Conservation (phyloP, 129 eudicot species). For the Helianthus annuus region DNA sequence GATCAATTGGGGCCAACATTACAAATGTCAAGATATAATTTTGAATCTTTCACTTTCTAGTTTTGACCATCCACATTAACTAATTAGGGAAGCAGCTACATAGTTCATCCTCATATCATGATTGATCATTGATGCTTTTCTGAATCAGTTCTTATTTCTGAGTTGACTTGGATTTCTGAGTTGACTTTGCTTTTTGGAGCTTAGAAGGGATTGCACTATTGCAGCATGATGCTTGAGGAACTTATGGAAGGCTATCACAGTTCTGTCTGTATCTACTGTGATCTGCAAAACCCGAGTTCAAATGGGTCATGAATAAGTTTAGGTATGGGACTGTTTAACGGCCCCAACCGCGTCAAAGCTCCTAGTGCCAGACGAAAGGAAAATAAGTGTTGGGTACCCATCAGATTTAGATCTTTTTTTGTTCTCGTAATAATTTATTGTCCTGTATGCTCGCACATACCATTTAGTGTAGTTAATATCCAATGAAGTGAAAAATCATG, state of each 20-base stretch:
- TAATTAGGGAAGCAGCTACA: constrained; percentile 18
- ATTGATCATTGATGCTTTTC: constrained; percentile 35
- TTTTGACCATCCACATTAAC: constrained; percentile 15
- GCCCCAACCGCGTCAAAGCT: constrained; percentile 69
- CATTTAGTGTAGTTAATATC: neutral
- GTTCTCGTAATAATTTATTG: too few species aligned
- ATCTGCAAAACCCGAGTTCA: constrained; percentile 39
- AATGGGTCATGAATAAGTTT: neutral
- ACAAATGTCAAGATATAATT: neutral
- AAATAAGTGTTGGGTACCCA: constrained; percentile 82
- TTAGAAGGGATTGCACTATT: constrained; percentile 52
- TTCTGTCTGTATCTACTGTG: too few species aligned
- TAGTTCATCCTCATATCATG: constrained; percentile 51
- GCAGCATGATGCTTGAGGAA: constrained; percentile 71
- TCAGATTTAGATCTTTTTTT: constrained; percentile 24
- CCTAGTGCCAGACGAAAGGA: constrained; percentile 90
- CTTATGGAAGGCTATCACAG: constrained; percentile 60
- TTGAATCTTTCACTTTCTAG: neutral
- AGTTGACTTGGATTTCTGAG: constrained; percentile 30
- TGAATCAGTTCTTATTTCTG: constrained; percentile 19
- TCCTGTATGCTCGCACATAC: too few species aligned
- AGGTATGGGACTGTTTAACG: neutral
- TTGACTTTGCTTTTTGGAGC: constrained; percentile 57
- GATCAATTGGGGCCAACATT: too few species aligned
- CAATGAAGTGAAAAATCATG: neutral